Base-by-base conservation (phyloP, 169 alveolate genomes). In the Babesia caballi region DNA sequence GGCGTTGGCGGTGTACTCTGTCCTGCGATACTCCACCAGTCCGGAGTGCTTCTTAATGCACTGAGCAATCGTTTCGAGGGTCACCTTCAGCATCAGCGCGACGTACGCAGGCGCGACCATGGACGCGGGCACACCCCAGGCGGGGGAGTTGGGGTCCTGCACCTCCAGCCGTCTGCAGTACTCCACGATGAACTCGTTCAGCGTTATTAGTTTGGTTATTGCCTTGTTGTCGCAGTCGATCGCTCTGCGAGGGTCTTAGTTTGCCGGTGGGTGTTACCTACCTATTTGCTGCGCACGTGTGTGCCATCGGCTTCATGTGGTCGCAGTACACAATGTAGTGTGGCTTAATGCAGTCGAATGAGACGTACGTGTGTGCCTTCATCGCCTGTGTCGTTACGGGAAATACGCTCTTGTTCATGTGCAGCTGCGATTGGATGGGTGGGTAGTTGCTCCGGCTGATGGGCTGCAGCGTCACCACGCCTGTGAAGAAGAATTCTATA, bases 1-100 rank as follows among this genome's bases (percentile, higher is more conserved):
- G 32, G 89, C 87, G 52, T 84, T 88, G 28, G 88, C 87, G 30
- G 82, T 54, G 57, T 83, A 84, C 66, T 88, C 93, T 6, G 93
- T 88, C 59, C 81, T 84, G 41, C 85, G 68, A 66, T 21, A 76
- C 44, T 76, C 85, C 14, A 76, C 72, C n/a, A 60, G 32, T 4
- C 85, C 85, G 19, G 42, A 58, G 42, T 76, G 85, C 32, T 68
- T 67, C 9, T 44, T 49, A 38, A 76, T 42, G 58, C 82, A 76
- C 49, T 44, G 47, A 6, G 52, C 40, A 7, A 76, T 66, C 23
- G 85, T 52, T 17, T 61, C 74, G 23, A 76, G 57, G 6, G 70
- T 70, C 53, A 41, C 41, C 49, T 66, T 76, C 12, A 76, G 81
- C 36, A 76, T 78, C 50, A 76, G 19, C 25, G 61, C 57, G 2